These are phyloP conservation scores for Diaporthe nobilis DNA, from an alignment of 2,329 filamentous ascomycete species.

Conservation along the genomic window DNA sequence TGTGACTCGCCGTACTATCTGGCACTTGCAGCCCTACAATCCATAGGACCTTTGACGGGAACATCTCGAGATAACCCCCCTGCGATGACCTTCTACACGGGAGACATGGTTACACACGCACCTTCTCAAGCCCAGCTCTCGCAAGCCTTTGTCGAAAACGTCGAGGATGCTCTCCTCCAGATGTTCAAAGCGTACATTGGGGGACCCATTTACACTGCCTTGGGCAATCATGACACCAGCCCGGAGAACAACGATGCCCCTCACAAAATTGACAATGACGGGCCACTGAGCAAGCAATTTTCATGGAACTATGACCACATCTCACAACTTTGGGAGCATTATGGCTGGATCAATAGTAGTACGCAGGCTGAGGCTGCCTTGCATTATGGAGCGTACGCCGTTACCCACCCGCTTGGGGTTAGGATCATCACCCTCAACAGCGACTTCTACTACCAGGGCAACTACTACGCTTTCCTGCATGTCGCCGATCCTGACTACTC, in stretches of 20 bases:
- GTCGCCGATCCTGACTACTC: slow-evolving; percentile 57
- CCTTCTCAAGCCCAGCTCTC: slow-evolving; percentile 62
- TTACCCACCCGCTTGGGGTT: slow-evolving; percentile 66
- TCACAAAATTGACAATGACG: slow-evolving; percentile 62
- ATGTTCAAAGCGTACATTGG: slow-evolving; percentile 70
- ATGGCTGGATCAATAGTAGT: slow-evolving; percentile 65
- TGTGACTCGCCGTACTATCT: slow-evolving; percentile 73
- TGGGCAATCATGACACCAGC: slow-evolving; percentile 71
- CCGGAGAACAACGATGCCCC: slow-evolving; percentile 67
- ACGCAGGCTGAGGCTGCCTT: slow-evolving; percentile 61
- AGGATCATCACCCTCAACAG: slow-evolving; percentile 63
- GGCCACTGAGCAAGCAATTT: slow-evolving; percentile 66
- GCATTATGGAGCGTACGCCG: slow-evolving; percentile 70
- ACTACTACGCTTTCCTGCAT: slow-evolving; percentile 57
- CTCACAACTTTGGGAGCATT: slow-evolving; percentile 67
- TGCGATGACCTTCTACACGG: slow-evolving; percentile 70
- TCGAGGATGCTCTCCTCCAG: slow-evolving; percentile 65
- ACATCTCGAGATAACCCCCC: slow-evolving; percentile 61
- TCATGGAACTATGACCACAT: slow-evolving; percentile 72
- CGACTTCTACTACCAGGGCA: slow-evolving; percentile 61
- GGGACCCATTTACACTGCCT: slow-evolving; percentile 67
- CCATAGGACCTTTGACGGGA: slow-evolving; percentile 69
- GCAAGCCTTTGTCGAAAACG: slow-evolving; percentile 65
- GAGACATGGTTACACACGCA: slow-evolving; percentile 70
- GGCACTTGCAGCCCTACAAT: slow-evolving; percentile 67